Conservation (phyloP, 768 basidiomycete species). For the Pluteus cervinus region DNA sequence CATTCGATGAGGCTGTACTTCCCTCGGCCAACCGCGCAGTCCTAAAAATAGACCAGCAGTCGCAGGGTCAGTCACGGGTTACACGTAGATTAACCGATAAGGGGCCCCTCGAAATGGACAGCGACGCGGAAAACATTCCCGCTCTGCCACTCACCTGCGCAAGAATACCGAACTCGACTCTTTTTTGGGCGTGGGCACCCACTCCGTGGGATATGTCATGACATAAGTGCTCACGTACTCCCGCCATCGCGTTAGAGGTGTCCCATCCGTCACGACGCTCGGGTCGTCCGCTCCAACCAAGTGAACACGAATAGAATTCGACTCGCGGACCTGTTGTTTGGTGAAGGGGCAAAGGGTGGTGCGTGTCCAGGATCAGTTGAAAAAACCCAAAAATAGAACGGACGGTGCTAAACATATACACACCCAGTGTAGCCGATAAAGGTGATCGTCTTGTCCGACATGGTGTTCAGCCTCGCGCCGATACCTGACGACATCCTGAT, state of each 20-base stretch:
- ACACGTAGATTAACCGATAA: conserved; percentile 16
- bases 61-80: conserved; percentile 19
- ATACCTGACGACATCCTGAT: conserved; percentile 69
- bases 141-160: conserved; percentile 41
- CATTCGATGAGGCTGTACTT: conserved; percentile 31
- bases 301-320: conserved; percentile 53
- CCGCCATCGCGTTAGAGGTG: conserved; percentile 54
- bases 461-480: conserved; percentile 75
- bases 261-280: conserved; percentile 52
- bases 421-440: conserved; percentile 81
- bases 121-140: neutral
- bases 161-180: conserved; percentile 41
- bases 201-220: conserved; percentile 65
- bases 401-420: conserved; percentile 18
- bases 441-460: conserved; percentile 67
- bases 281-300: conserved; percentile 59
- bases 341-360: too few species aligned
- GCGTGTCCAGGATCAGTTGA: too few species aligned
- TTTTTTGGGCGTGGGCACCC: conserved; percentile 43
- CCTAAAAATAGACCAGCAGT: conserved; percentile 42
- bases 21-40: conserved; percentile 35
- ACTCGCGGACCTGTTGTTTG: conserved; percentile 43
- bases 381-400: conserved; percentile 3
- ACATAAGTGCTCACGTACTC: conserved; percentile 73
- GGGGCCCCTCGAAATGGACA: conserved; percentile 3